Evolutionary conservation across 2,329 filamentous ascomycete species (phyloP), one percentile per base, ranked within the genome.

Genomic region (Fusarium sp.): DNA sequence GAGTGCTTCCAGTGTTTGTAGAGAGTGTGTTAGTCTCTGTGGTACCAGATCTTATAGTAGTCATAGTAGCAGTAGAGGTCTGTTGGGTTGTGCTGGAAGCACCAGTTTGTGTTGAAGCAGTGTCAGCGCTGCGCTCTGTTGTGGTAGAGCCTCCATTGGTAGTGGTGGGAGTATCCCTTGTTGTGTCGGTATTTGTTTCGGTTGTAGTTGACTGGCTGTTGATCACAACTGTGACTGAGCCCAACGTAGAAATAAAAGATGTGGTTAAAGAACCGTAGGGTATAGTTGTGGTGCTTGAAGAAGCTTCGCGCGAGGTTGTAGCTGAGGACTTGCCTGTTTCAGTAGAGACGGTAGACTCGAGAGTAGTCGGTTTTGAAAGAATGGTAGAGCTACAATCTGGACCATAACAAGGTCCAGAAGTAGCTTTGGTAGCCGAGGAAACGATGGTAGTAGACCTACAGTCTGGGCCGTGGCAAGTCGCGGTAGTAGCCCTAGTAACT

Each of bases 21-120:
- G 33, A 30, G 51, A 64, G 10, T 1, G 46, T 49, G 8, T 45
- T 42, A 30, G 41, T 46, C 23, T 34, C 34, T n/a, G 57, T 63
- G 16, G 30, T 58, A 8, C 34, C 34, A 33, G 57, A 38, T 9
- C 34, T 40, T 36, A 46, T n/a, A 15, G 40, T 52, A n/a, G 46
- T 13, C 6, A 40, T 47, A 6, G 49, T 33, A 8, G 18, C 20
- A n/a, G 31, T 30, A 18, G 33, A 56, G 20, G 36, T 34, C 12
- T 49, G 26, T 7, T 51, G 15, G 10, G 54, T 52, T 44, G 33
- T 65, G 11, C 23, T 42, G 9, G 30, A 31, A 26, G 13, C 38
- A 20, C 49, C 41, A 2, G 36, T 47, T 36, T 36, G 38, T 44
- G 8, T 34, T 26, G 28, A 57, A 57, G 8, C 18, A 18, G 31